Base-by-base conservation (phyloP, 73 alveolate species). In the Halteria grandinella region DNA sequence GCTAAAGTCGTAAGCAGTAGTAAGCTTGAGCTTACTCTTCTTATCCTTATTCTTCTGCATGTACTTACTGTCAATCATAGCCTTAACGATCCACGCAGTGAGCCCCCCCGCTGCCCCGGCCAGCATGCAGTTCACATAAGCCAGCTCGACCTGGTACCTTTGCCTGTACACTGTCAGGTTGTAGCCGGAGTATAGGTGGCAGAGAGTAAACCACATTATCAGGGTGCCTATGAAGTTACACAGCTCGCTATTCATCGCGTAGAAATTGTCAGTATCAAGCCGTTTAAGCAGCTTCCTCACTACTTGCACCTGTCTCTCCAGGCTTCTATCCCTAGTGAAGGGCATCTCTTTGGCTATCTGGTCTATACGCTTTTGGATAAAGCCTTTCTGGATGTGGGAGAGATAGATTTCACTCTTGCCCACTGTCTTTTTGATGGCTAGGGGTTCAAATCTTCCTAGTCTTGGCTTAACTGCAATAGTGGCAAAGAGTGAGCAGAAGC, bases 391-490 rank as follows among this genome's bases (percentile, higher is more conserved):
- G 5, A 54, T 10, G 28, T 39, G 51, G 11, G 50, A 18, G 14
- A 34, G 45, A 10, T 18, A 18, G 17, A 34, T 53, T 21, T 73
- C 85, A 23, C 39, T 73, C 17, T 23, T 18, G 8, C 57, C 64
- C 25, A 32, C 34, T 11, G 55, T 31, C 51, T 33, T 62, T 73
- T 72, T 77, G 17, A 66, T 66, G 15, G 80, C 63, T 6, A 75
- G 51, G 10, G 75, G 83, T 21, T 53, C 72, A 51, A 37, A 59
- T 40, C 86, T 71, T 15, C 94, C 94, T 40, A 79, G 36, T 36
- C 94, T 78, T 11, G 94, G 89, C 27, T 87, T 87, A 1, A 74
- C 59, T 32, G 60, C 25, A 23, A 43, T 24, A 5, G 90, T 44
- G 3, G 79, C 90, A 15, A 53, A 59, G 37, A 87, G 58, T 15